Percentiles rank a stretch among this genome's conserved stretches.
phyloP scores from a whole-genome alignment of 2,329 filamentous ascomycete genomes.

The Ceratocystis harringtonii region DNA sequence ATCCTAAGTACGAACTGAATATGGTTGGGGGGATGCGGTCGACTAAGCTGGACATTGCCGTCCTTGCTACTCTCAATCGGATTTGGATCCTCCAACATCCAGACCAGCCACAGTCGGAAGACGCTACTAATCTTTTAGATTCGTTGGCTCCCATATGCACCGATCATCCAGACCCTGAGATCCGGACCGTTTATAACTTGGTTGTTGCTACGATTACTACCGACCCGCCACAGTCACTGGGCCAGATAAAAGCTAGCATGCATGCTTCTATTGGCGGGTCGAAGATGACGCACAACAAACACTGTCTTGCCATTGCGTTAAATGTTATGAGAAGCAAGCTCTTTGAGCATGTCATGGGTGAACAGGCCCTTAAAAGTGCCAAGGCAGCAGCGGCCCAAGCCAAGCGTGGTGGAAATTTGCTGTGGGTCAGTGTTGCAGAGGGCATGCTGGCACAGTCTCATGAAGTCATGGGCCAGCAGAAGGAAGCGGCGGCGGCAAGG shows the following conservation, averaged over 20 bases:
- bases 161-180: conserved; percentile 56
- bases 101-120: conserved; percentile 39
- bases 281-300: conserved; percentile 55
- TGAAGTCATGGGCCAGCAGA: conserved; percentile 52
- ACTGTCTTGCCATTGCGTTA: conserved; percentile 69
- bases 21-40: conserved; percentile 31
- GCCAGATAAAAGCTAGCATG: conserved; percentile 65
- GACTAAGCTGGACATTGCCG: conserved; percentile 46
- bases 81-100: conserved; percentile 58
- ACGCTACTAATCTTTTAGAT: conserved; percentile 46
- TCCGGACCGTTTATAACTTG: conserved; percentile 64
- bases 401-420: conserved; percentile 50
- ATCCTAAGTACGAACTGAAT: conserved; percentile 41
- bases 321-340: conserved; percentile 74
- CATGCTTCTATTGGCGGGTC: conserved; percentile 56
- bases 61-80: conserved; percentile 53
- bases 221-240: conserved; percentile 49
- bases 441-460: conserved; percentile 63
- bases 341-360: conserved; percentile 68
- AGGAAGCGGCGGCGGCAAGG: conserved; percentile 29
- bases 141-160: conserved; percentile 52
- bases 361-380: conserved; percentile 63
- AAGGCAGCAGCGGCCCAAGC: conserved; percentile 54
- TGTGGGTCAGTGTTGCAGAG: conserved; percentile 70
- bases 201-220: conserved; percentile 53